Evolutionary conservation across 345 rosid genomes (phyloP).

Genomic region (Dimocarpus longan): DNA sequence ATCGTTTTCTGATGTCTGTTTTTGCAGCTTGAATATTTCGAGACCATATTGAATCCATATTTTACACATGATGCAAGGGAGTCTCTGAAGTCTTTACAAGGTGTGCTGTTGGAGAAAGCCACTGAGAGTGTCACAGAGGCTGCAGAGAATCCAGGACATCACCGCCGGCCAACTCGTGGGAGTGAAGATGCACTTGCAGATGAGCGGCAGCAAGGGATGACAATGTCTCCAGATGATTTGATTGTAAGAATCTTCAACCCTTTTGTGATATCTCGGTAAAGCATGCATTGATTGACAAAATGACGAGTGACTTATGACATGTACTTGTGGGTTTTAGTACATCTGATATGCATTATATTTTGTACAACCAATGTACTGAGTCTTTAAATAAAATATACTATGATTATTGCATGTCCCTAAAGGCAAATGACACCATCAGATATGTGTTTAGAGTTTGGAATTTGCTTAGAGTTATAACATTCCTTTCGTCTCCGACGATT

Average conservation of each 20-base stretch:
- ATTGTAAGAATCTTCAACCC: conserved; percentile 58
- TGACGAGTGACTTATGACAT: neutral
- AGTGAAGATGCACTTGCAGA: conserved; percentile 88
- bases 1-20: conserved; percentile 19
- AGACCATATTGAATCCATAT: conserved; percentile 77
- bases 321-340: neutral
- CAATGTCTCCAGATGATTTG: conserved; percentile 90
- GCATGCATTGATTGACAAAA: neutral
- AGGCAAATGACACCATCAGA: neutral
- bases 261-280: neutral
- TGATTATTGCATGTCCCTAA: neutral
- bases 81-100: conserved; percentile 81
- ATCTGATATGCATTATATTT: neutral
- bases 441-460: too few species aligned
- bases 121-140: conserved; percentile 70
- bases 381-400: neutral
- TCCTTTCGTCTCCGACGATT: too few species aligned
- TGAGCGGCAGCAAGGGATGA: conserved; percentile 71
- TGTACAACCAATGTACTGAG: neutral
- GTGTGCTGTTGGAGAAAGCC: conserved; percentile 83
- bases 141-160: conserved; percentile 69
- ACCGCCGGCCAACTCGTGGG: conserved; percentile 86
- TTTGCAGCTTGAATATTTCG: conserved; percentile 95
- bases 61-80: conserved; percentile 80
- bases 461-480: too few species aligned